These are phyloP conservation scores for Curvularia sp. DNA, from an alignment of 2,329 filamentous ascomycete species.

Conservation along the genomic window DNA sequence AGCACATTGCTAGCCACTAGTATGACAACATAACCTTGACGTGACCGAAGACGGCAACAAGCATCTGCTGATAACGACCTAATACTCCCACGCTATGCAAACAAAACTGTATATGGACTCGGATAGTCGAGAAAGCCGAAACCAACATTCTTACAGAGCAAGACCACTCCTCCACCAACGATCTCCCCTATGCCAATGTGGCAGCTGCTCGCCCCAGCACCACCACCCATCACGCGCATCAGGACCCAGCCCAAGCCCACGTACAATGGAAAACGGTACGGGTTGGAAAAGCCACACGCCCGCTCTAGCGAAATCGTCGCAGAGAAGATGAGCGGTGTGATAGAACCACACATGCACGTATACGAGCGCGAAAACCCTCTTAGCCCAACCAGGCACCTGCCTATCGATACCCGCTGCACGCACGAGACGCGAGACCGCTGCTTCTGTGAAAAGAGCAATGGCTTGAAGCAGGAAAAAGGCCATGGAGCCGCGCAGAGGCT, in stretches of 20 bases:
- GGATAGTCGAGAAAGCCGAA: too few relatives aligned
- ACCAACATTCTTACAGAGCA: conserved; percentile 40
- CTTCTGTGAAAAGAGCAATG: conserved; percentile 69
- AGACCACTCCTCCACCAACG: conserved; percentile 70
- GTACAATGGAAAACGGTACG: conserved; percentile 75
- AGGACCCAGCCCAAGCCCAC: conserved; percentile 69
- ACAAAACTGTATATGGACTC: too few relatives aligned
- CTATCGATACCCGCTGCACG: conserved; percentile 42
- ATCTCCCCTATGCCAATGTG: conserved; percentile 66
- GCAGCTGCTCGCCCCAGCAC: conserved; percentile 66
- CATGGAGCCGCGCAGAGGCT: conserved; percentile 60
- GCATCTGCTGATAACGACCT: too few relatives aligned
- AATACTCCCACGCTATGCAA: too few relatives aligned
- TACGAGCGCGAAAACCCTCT: conserved; percentile 64
- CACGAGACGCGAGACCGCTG: conserved; percentile 31
- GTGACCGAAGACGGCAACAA: too few relatives aligned
- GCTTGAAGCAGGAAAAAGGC: conserved; percentile 77
- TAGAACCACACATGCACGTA: conserved; percentile 73
- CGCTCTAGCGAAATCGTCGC: conserved; percentile 75
- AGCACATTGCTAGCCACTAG: too few relatives aligned
- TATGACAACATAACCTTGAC: too few relatives aligned
- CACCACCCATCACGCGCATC: conserved; percentile 66
- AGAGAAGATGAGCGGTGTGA: conserved; percentile 68
- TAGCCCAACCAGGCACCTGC: conserved; percentile 54
- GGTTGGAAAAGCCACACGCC: conserved; percentile 85